These are phyloP conservation scores for Fusarium temperatum DNA, from an alignment of 2,329 filamentous ascomycete genomes.

Conservation along the genomic window DNA sequence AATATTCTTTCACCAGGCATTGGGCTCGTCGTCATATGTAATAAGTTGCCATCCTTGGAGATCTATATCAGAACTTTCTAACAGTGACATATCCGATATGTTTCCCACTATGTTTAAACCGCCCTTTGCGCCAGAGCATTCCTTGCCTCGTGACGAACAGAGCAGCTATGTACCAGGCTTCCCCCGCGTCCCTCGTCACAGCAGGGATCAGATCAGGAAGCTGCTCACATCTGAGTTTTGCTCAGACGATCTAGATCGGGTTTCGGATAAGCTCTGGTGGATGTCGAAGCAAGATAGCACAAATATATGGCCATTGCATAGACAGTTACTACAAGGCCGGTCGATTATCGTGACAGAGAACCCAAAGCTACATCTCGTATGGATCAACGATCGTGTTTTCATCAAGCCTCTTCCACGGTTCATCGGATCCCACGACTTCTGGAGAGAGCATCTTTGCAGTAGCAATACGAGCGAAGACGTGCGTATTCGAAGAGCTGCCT, in stretches of 20 bases:
- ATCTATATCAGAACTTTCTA: neutral
- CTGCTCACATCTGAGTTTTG: neutral
- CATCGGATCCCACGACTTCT: neutral
- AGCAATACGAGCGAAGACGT: neutral
- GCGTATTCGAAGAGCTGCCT: neutral
- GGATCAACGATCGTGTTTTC: neutral
- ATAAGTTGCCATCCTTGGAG: neutral
- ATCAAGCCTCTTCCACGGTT: neutral
- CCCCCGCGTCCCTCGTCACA: neutral
- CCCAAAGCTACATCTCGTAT: neutral
- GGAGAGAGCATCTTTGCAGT: neutral
- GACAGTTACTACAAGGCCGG: neutral
- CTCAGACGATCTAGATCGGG: neutral
- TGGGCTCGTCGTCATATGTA: neutral
- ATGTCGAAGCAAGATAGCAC: conserved; percentile 1
- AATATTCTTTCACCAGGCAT: neutral
- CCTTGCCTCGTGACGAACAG: neutral
- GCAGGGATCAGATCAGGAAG: neutral
- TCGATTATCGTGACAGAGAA: neutral
- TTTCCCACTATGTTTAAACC: neutral
- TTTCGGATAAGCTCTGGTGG: conserved; percentile 2
- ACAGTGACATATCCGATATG: neutral
- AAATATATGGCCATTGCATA: neutral
- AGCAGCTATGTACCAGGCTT: neutral
- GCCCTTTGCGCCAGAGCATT: neutral